A percentile compares a stretch with the other conserved stretches of the same genome.
Conservation (phyloP, 1,284 basidiomycete species). For the Cryptococcus deneoformans region DNA sequence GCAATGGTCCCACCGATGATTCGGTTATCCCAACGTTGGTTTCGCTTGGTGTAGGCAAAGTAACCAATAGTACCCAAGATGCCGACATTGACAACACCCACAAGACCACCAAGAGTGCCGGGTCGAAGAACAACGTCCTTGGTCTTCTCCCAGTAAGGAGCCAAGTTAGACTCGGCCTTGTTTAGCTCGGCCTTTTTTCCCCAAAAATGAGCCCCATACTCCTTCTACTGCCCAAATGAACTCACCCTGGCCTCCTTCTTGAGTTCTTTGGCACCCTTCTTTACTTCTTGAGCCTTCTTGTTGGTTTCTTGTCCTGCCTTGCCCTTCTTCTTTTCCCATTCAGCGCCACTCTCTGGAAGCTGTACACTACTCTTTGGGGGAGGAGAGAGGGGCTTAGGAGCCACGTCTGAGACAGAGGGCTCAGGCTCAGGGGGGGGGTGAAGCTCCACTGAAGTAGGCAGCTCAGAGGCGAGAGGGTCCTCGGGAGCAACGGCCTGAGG, state of each 20-base stretch:
- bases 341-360: conserved; percentile 26
- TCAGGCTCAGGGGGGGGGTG: conserved; percentile 24
- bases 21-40: conserved; percentile 61
- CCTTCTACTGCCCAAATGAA: conserved; percentile 1
- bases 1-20: conserved; percentile 58
- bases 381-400: conserved; percentile 26
- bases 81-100: conserved; percentile 73
- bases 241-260: conserved; percentile 53
- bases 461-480: conserved; percentile 18
- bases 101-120: conserved; percentile 66
- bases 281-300: conserved; percentile 55
- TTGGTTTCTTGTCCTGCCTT: conserved; percentile 34
- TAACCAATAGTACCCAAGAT: conserved; percentile 63
- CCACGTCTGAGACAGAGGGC: conserved; percentile 28
- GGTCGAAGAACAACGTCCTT: conserved; percentile 65
- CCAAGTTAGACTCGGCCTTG: conserved; percentile 58
- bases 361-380: conserved; percentile 26
- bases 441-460: conserved; percentile 19
- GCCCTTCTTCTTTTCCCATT: conserved; percentile 15
- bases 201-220: background rate
- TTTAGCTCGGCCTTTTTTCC: conserved; percentile 44
- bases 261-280: conserved; percentile 56
- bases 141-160: conserved; percentile 58
- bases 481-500: conserved; percentile 36
- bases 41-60: conserved; percentile 63